Evolutionary conservation across 768 basidiomycete species (phyloP), one percentile per base, ranked within the genome.

Genomic region (Trametes cingulata): DNA sequence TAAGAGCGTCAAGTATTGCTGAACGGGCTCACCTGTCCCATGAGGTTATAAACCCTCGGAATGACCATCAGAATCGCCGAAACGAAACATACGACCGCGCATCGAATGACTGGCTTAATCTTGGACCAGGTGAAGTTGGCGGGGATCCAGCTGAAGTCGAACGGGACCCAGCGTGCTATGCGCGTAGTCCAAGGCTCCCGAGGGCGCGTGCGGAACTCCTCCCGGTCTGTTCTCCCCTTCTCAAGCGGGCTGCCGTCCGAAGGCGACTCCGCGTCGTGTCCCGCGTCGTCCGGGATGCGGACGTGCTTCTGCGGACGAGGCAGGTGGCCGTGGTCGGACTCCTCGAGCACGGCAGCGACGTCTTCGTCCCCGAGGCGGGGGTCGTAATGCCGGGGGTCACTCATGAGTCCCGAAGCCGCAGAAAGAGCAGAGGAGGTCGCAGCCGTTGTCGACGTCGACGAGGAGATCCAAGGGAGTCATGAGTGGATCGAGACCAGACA

Each of bases 11-110:
- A 33, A 33, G 29, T n/a, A n/a, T n/a, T n/a, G n/a, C n/a, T n/a
- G n/a, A n/a, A n/a, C n/a, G n/a, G n/a, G 63, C 72, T 43, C 62
- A 86, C 89, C 75, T 84, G 82, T 0, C 90, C 89, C 72, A 90
- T 71, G 20, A 79, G 63, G 2, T 64, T 58, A 67, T 84, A 72
- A 1, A 83, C 77, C 1, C 52, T 58, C 0, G 83, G 82, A 42
- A 88, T 82, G 15, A 87, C 70, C 68, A 90, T 84, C 3, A 90
- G 67, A 10, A 90, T 67, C 0, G 80, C 69, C 19, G 83, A 75
- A 1, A 87, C 63, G 87, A 87, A 91, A 17, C 80, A 87, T 0
- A 82, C 76, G 40, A 86, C 51, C 13, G 86, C 81, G 62, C 83
- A 82, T 54, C 90, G 82, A 39, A 91, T 73, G 10, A 79, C 82